phyloP scores from a whole-genome alignment of 495 filamentous ascomycete genomes.

The Podospora comata region DNA sequence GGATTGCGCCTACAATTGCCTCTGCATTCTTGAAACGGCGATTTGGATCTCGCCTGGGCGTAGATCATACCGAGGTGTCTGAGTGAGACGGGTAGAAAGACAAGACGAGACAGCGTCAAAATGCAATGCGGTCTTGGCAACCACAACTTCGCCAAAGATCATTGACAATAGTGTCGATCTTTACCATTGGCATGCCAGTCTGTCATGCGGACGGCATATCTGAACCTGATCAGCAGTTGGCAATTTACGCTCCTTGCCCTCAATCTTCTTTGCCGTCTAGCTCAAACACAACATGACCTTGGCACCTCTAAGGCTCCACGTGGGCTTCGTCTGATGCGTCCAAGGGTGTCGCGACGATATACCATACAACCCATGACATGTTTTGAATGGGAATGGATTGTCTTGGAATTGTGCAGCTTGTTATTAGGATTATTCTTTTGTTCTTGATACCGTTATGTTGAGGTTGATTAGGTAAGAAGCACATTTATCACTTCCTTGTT shows the following conservation, averaged over 20 bases:
- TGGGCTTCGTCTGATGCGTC: conserved; percentile 4
- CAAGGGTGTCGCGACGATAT: not conserved
- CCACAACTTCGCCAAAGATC: not conserved
- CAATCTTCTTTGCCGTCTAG: conserved; percentile 1
- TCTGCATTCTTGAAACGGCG: conserved; percentile 4
- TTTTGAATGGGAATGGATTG: too few species aligned
- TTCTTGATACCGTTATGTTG: too few species aligned
- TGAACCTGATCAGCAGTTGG: not conserved
- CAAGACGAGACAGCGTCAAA: conserved; percentile 1
- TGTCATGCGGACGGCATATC: not conserved
- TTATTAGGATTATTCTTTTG: too few species aligned
- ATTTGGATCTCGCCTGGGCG: conserved; percentile 11
- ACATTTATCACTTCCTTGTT: too few species aligned
- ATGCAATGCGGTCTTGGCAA: conserved; percentile 10
- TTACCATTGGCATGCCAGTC: not conserved
- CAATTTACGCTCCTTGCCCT: not conserved
- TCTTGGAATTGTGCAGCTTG: too few species aligned
- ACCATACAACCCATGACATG: too few species aligned
- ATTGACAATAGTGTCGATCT: conserved; percentile 1
- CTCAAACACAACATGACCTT: not conserved
- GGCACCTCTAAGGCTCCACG: too few species aligned
- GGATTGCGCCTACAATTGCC: not conserved
- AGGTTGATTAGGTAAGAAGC: too few species aligned
- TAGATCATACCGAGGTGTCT: conserved; percentile 5
- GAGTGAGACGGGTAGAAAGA: conserved; percentile 2